Evolutionary conservation across 192 early-diverging fungal species (phyloP).

Genomic region (Linnemannia zychae): DNA sequence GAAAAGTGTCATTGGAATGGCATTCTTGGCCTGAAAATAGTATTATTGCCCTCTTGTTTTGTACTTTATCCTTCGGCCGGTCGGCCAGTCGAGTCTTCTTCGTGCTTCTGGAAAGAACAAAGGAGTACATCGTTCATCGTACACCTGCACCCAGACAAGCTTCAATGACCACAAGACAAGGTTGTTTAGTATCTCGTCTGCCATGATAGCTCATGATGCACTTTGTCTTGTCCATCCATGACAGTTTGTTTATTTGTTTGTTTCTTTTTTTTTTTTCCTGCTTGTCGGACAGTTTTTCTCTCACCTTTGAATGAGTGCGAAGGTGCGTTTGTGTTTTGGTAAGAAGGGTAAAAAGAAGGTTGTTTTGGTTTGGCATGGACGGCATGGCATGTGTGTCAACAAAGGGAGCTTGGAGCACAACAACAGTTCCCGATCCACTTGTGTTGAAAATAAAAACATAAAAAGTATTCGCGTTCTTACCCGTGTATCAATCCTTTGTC

Average conservation of each 20-base stretch:
- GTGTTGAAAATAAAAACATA: background rate
- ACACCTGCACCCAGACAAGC: background rate
- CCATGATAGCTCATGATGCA: background rate
- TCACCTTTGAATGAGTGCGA: background rate
- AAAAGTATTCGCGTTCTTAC: background rate
- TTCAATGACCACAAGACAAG: conserved; percentile 1
- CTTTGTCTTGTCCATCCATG: background rate
- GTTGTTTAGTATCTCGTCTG: background rate
- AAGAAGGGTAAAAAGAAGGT: conserved; percentile 7
- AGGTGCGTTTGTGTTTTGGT: background rate
- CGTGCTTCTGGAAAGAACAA: background rate
- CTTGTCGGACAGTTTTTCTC: background rate
- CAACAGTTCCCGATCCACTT: background rate
- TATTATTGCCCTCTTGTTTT: background rate
- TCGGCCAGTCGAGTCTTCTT: background rate
- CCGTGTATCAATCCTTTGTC: background rate
- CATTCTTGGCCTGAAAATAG: background rate
- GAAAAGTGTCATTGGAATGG: background rate
- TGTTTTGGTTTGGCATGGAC: background rate
- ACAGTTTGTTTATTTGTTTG: background rate
- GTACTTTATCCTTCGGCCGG: background rate
- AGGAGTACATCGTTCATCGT: background rate
- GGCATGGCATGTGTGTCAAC: background rate
- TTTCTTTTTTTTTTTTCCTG: no score
- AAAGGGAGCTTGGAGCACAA: background rate